Evolutionary conservation across 2,329 filamentous ascomycete species (phyloP).

Genomic region (Fusarium sp.): DNA sequence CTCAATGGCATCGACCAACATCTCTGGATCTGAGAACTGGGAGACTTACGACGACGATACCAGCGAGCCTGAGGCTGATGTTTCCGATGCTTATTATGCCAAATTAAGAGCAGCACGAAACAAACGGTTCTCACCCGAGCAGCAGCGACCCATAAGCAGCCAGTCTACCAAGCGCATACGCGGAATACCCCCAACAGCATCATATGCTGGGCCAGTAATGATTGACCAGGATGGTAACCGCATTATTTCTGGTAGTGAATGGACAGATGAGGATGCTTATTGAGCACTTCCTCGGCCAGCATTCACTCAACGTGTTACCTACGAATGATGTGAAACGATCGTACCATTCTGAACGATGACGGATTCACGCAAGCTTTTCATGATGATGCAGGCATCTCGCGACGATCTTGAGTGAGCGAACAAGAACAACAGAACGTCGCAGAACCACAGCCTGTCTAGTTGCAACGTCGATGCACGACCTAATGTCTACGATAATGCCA

Average conservation of each 20-base stretch:
- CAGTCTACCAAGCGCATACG: constrained; percentile 65
- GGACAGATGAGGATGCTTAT: constrained; percentile 75
- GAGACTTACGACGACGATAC: constrained; percentile 93
- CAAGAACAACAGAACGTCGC: constrained; percentile 31
- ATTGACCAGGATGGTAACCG: constrained; percentile 72
- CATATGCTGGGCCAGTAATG: constrained; percentile 63
- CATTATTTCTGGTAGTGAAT: constrained; percentile 74
- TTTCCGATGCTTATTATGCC: constrained; percentile 83
- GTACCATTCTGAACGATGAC: constrained; percentile 44
- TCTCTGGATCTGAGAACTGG: constrained; percentile 95
- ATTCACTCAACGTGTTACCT: constrained; percentile 6
- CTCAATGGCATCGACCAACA: constrained; percentile 79
- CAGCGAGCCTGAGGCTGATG: constrained; percentile 81
- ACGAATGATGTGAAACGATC: constrained; percentile 44
- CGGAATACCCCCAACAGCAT: constrained; percentile 64
- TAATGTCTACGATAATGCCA: constrained; percentile 26
- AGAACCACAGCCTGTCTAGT: constrained; percentile 25
- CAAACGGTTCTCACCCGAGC: constrained; percentile 72
- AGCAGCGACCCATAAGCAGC: constrained; percentile 56
- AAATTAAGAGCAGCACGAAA: constrained; percentile 77
- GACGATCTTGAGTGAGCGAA: constrained; percentile 45
- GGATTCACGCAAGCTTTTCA: constrained; percentile 48
- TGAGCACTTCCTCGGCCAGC: constrained; percentile 48
- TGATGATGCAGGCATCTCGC: constrained; percentile 50
- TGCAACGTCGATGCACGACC: constrained; percentile 31